phyloP scores from a whole-genome alignment of 176 grass and related monocot genomes.

The Panicum miliaceum region DNA sequence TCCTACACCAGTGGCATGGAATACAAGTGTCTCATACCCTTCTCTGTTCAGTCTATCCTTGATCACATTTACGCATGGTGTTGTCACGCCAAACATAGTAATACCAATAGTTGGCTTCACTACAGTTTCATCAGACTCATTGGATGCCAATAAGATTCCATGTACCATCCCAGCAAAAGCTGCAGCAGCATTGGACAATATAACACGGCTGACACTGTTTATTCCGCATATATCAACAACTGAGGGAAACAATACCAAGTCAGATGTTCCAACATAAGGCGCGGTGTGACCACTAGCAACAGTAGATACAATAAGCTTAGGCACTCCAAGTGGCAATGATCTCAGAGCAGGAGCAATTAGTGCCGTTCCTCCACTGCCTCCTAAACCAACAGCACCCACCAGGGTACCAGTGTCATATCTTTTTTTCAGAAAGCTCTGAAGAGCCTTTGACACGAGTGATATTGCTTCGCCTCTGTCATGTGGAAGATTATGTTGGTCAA shows the following conservation, averaged over 20 bases:
- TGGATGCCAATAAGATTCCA: conserved; percentile 53
- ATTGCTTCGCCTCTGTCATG: conserved; percentile 84
- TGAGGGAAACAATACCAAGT: conserved; percentile 84
- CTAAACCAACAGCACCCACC: conserved; percentile 76
- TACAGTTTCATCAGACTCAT: conserved; percentile 55
- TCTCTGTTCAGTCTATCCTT: conserved; percentile 76
- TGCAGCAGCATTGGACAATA: conserved; percentile 81
- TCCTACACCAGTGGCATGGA: conserved; percentile 94
- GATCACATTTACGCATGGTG: conserved; percentile 75
- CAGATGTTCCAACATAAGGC: conserved; percentile 79
- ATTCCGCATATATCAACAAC: conserved; percentile 91
- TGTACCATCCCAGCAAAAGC: conserved; percentile 82
- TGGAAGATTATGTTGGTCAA: conserved; percentile 56
- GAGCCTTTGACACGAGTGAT: conserved; percentile 62
- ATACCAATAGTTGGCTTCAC: conserved; percentile 75
- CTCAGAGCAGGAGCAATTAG: conserved; percentile 80
- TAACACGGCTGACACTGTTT: conserved; percentile 74
- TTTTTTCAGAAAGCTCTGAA: conserved; percentile 68
- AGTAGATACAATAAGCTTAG: conserved; percentile 91
- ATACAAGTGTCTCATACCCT: conserved; percentile 91
- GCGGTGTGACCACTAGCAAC: conserved; percentile 84
- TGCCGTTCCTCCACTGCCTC: conserved; percentile 89
- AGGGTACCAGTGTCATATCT: conserved; percentile 58
- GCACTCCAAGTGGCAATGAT: conserved; percentile 83
- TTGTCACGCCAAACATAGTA: conserved; percentile 96